Evolutionary conservation across 1,284 basidiomycete species (phyloP).

Genomic region (Rhodofomes roseus): DNA sequence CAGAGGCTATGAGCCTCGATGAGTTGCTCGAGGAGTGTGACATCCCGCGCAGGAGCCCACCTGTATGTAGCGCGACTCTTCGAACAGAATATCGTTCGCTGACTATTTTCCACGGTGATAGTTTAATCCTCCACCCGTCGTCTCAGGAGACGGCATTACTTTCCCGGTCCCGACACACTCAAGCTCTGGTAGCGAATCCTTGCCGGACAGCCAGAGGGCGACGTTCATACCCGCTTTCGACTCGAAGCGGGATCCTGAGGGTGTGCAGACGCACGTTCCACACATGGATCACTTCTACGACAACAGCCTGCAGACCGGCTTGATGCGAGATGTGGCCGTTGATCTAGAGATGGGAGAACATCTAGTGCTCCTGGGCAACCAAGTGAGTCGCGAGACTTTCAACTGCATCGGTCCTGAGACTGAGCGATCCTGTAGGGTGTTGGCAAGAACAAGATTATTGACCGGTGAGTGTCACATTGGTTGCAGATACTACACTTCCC

Average conservation of each 20-base stretch:
- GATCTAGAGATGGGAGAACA: constrained; percentile 60
- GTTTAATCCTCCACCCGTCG: constrained; percentile 47
- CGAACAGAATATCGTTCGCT: neutral
- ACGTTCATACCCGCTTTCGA: constrained; percentile 49
- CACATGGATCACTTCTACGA: constrained; percentile 69
- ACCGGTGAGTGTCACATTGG: constrained; percentile 38
- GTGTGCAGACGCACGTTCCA: constrained; percentile 53
- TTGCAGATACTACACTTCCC: neutral
- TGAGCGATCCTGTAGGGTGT: constrained; percentile 40
- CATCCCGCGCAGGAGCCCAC: constrained; percentile 34
- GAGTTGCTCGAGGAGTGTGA: constrained; percentile 46
- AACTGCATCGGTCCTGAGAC: neutral
- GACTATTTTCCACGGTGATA: constrained; percentile 16
- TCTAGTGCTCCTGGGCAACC: constrained; percentile 63
- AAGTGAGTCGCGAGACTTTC: constrained; percentile 34
- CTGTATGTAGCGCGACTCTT: constrained; percentile 23
- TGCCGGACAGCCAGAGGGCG: constrained; percentile 24
- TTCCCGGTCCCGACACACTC: constrained; percentile 40
- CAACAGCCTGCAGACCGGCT: constrained; percentile 60
- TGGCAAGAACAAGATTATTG: constrained; percentile 67
- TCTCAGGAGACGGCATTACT: constrained; percentile 36
- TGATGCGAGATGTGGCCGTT: constrained; percentile 61
- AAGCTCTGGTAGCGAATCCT: constrained; percentile 14
- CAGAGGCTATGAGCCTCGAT: constrained; percentile 54
- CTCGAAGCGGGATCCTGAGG: constrained; percentile 43